Evolutionary conservation across 305 asterid species (phyloP).

Genomic region (Petunia hybrid): DNA sequence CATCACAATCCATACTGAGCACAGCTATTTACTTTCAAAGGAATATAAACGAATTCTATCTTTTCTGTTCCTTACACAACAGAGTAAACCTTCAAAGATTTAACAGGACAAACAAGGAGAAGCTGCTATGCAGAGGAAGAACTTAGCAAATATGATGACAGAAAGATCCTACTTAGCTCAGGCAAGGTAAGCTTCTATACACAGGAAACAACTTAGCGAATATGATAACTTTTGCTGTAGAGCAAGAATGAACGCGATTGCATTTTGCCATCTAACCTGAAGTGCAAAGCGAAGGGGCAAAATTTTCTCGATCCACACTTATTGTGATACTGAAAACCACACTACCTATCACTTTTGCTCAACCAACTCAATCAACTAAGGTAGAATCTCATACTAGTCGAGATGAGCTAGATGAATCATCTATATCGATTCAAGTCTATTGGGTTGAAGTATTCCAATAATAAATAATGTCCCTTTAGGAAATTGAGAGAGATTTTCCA

Average conservation of each 20-base stretch:
- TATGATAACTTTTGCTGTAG: neutral
- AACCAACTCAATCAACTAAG: neutral
- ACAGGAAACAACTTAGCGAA: neutral
- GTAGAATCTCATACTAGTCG: neutral
- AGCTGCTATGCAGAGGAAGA: neutral
- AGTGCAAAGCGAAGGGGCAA: neutral
- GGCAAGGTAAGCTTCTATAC: slow-evolving; percentile 20
- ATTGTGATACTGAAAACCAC: neutral
- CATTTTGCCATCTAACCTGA: neutral
- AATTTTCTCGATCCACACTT: neutral
- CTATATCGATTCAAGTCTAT: neutral
- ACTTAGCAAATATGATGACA: neutral
- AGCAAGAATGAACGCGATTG: neutral
- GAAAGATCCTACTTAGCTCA: neutral
- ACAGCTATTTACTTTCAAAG: neutral
- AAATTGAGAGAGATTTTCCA: neutral
- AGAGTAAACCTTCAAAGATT: slow-evolving; percentile 10
- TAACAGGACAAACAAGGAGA: neutral
- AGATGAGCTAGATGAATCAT: neutral
- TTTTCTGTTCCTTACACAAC: neutral
- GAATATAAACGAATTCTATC: neutral
- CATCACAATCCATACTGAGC: slow-evolving; percentile 4
- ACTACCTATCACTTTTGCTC: neutral
- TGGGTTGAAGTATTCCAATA: neutral
- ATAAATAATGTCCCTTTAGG: neutral